Evolutionary conservation across 1,284 basidiomycete genomes (phyloP), one percentile per base, ranked within the genome.

Genomic region (Schizophyllum amplum): DNA sequence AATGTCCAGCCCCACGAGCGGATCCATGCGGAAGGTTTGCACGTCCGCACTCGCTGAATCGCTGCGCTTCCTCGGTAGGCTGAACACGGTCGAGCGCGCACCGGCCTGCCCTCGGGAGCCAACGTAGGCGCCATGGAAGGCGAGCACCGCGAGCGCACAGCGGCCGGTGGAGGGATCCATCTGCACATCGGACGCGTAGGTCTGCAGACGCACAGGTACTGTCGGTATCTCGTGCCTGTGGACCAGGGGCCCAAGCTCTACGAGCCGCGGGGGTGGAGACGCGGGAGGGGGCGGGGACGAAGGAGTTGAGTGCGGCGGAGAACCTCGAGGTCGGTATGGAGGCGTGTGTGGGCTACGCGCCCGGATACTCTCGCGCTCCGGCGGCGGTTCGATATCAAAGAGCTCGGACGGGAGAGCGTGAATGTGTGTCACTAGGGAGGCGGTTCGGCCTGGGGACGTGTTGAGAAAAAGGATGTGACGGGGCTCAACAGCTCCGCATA

Each of bases 1-100:
- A 4, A 76, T 67, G 52, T 76, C 75, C n/a, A 73, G 69, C 7
- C 72, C 69, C 4, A 69, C 68, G 50, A 68, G 70, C 17, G 61
- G 57, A 22, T 67, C 68, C 47, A 65, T 65, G 24, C 55, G 56
- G 54, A 74, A 70, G 24, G 58, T 51, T 42, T 60, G 56, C 11
- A 59, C 46, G 15, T 26, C 24, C 15, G 9, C 22, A 20, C 9
- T 15, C 21, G 48, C 20, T 9, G 51, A 47, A 20, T 53, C 27
- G 20, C 11, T 47, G 20, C 53, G 60, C 46, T 58, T 54, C 5
- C 53, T 47, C 23, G 57, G 47, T 27, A 4, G 17, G 13, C 23
- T n/a, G 4, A 20, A 22, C 26, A 26, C 59, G 57, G 13, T 58
- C 52, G 17, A 56, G 48, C 13, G 59, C 42, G 23, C 53, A 56